These are phyloP conservation scores for Breynia disticha DNA, from an alignment of 441 rosid genomes.

Conservation along the genomic window DNA sequence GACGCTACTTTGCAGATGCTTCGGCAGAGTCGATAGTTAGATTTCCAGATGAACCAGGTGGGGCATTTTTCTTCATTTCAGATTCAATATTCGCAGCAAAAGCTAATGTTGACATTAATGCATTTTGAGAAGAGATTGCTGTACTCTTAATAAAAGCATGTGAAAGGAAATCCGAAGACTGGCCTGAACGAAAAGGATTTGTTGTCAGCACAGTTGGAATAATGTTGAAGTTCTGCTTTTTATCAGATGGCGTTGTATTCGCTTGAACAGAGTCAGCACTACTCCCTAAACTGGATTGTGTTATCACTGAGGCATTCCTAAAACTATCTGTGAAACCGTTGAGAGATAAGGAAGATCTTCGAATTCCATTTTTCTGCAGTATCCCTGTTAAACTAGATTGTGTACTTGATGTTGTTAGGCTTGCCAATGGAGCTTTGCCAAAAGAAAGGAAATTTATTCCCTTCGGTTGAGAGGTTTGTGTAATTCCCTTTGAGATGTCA, in stretches of 20 bases:
- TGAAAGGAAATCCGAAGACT: constrained; percentile 21
- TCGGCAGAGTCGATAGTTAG: too few species aligned
- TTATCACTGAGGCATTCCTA: constrained; percentile 8
- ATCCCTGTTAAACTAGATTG: constrained; percentile 10
- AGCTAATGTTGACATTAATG: constrained; percentile 47
- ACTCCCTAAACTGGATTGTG: constrained; percentile 13
- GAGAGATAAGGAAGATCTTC: constrained; percentile 8
- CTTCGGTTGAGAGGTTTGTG: constrained; percentile 33
- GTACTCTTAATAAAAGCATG: constrained; percentile 21
- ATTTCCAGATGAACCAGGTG: constrained; percentile 1
- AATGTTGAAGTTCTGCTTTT: constrained; percentile 13
- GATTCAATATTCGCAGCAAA: constrained; percentile 53
- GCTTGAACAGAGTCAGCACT: constrained; percentile 19
- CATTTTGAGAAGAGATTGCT: constrained; percentile 34
- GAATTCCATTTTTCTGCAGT: constrained; percentile 16
- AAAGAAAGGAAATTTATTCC: constrained; percentile 86
- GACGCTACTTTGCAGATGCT: too few species aligned
- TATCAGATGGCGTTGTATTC: constrained; percentile 13
- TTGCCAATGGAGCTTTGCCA: constrained; percentile 27
- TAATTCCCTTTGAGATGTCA: constrained; percentile 23
- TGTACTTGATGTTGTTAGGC: constrained; percentile 5
- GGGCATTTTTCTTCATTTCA: constrained; percentile 28
- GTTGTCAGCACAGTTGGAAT: constrained; percentile 11
- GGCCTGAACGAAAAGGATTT: constrained; percentile 18
- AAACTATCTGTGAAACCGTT: constrained; percentile 11